phyloP scores from a whole-genome alignment of 495 filamentous ascomycete genomes.

The Neurospora cerealis region DNA sequence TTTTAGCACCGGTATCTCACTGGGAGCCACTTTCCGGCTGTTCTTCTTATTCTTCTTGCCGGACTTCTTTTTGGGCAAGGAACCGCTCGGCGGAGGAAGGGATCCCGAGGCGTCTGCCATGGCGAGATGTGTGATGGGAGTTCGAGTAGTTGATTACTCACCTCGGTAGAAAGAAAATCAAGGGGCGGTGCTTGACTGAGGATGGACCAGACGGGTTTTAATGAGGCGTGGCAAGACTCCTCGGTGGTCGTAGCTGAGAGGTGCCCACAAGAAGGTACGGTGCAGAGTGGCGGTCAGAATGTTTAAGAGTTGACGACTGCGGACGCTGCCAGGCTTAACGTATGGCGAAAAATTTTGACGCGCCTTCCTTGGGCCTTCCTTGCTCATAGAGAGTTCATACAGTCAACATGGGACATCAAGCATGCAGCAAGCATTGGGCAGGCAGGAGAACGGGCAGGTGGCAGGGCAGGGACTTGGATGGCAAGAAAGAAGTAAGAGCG shows the following conservation, averaged over 20 bases:
- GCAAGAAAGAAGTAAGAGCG: not conserved
- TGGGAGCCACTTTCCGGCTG: not conserved
- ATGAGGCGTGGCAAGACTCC: not conserved
- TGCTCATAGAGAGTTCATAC: not conserved
- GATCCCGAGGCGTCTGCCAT: not conserved
- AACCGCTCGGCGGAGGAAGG: not conserved
- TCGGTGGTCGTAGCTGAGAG: not conserved
- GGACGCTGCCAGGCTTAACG: not conserved
- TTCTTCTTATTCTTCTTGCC: constrained; percentile 8
- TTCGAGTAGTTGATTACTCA: not conserved
- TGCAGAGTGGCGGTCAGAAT: not conserved
- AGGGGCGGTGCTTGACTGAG: not conserved
- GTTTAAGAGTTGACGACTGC: not conserved
- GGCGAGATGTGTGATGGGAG: not conserved
- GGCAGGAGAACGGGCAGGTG: not conserved
- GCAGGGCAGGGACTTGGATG: not conserved
- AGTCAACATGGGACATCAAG: not conserved
- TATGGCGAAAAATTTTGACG: not conserved
- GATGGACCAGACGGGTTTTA: not conserved
- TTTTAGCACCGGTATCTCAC: constrained; percentile 1
- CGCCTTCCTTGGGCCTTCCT: not conserved
- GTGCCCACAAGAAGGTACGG: not conserved
- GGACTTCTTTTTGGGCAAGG: constrained; percentile 2
- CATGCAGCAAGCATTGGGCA: not conserved
- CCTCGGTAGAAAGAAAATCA: not conserved